phyloP scores from a whole-genome alignment of 2,329 filamentous ascomycete species.

The Fusarium subglutinans region DNA sequence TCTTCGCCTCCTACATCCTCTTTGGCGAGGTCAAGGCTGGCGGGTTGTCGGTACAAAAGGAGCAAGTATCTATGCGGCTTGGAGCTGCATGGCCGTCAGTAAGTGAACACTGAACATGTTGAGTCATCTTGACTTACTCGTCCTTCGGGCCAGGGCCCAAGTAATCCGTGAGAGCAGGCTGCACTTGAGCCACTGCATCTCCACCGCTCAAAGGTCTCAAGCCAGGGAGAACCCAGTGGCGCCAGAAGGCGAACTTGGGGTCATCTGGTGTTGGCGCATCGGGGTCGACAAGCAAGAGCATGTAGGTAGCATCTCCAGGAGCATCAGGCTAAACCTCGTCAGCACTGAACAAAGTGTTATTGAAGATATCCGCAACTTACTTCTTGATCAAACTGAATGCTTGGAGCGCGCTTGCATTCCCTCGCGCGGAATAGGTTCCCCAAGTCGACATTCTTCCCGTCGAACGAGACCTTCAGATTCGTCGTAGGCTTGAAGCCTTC shows the following conservation, averaged over 20 bases:
- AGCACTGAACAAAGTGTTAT: background rate
- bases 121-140: constrained; percentile 48
- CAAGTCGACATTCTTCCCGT: constrained; percentile 46
- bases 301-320: constrained; percentile 49
- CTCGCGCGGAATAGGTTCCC: constrained; percentile 53
- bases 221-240: constrained; percentile 61
- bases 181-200: constrained; percentile 41
- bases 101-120: background rate
- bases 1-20: constrained; percentile 58
- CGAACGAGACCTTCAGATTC: constrained; percentile 50
- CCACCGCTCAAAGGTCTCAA: constrained; percentile 45
- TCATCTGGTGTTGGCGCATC: constrained; percentile 65
- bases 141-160: constrained; percentile 57
- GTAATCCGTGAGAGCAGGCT: constrained; percentile 53
- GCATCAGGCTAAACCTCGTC: constrained; percentile 31
- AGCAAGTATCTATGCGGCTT: constrained; percentile 59
- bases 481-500: constrained; percentile 54
- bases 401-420: constrained; percentile 51
- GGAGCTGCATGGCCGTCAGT: constrained; percentile 46
- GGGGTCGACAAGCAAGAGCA: constrained; percentile 61
- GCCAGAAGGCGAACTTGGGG: constrained; percentile 64
- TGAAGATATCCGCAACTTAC: background rate
- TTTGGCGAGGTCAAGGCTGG: constrained; percentile 47
- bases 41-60: constrained; percentile 54
- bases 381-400: constrained; percentile 49